Evolutionary conservation across 139 green algal species (phyloP).

Genomic region (Pycnococcus provasolii): DNA sequence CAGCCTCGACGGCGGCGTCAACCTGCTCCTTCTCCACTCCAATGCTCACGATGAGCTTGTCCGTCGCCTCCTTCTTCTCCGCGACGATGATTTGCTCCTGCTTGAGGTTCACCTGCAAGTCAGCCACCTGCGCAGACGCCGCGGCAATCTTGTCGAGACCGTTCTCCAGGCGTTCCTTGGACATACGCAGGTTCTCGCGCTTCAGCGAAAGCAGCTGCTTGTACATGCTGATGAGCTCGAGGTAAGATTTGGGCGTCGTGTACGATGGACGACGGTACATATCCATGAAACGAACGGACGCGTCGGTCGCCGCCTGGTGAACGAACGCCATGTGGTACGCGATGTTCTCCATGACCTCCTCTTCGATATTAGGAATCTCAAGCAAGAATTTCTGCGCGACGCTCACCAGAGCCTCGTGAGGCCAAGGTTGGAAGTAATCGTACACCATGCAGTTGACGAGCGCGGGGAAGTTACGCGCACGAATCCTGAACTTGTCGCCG

Average conservation of each 20-base stretch:
- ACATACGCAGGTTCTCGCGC: slow-evolving; percentile 39
- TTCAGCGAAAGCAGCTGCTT: slow-evolving; percentile 45
- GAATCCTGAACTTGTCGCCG: slow-evolving; percentile 77
- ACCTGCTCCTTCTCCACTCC: slow-evolving; percentile 77
- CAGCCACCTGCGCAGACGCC: slow-evolving; percentile 65
- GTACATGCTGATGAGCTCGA: slow-evolving; percentile 78
- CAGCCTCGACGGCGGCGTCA: slow-evolving; percentile 34
- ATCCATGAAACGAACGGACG: slow-evolving; percentile 41
- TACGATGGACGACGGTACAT: slow-evolving; percentile 65
- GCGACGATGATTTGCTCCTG: slow-evolving; percentile 82
- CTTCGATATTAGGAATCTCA: slow-evolving; percentile 54
- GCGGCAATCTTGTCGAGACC: slow-evolving; percentile 75
- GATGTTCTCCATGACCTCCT: slow-evolving; percentile 53
- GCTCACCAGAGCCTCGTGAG: slow-evolving; percentile 62
- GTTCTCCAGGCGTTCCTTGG: slow-evolving; percentile 63
- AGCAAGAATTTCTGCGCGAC: slow-evolving; percentile 66
- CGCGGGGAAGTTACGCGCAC: slow-evolving; percentile 74
- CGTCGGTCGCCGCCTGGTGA: slow-evolving; percentile 51
- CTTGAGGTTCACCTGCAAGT: slow-evolving; percentile 67
- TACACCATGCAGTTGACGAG: slow-evolving; percentile 69
- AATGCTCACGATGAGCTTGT: slow-evolving; percentile 79
- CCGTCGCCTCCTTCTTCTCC: slow-evolving; percentile 75
- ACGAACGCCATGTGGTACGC: slow-evolving; percentile 76
- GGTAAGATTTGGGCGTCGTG: slow-evolving; percentile 82
- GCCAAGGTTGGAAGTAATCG: slow-evolving; percentile 79